phyloP scores from a whole-genome alignment of 73 alveolate species.

The Uronychia binucleata region DNA sequence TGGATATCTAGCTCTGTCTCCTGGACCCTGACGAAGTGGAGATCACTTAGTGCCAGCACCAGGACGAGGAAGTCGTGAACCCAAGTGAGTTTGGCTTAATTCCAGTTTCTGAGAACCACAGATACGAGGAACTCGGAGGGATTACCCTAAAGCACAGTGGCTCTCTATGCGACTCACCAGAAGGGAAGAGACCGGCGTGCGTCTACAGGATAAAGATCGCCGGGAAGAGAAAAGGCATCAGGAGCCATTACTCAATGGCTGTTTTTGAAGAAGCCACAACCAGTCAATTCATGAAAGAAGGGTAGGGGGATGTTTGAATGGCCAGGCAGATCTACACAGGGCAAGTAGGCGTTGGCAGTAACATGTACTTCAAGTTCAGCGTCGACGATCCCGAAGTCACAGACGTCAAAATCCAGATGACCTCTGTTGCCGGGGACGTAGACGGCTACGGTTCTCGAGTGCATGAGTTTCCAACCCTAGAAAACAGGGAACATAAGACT shows the following conservation, averaged over 20 bases:
- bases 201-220: constrained; percentile 25
- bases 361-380: constrained; percentile 18
- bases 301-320: background rate
- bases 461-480: background rate
- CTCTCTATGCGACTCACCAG: background rate
- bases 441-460: constrained; percentile 25
- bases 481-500: background rate
- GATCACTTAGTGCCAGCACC: background rate
- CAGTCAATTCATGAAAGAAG: constrained; percentile 16
- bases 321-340: background rate
- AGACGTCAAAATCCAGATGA: constrained; percentile 10
- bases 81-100: background rate
- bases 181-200: constrained; percentile 17
- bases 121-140: background rate
- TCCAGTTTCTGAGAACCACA: background rate
- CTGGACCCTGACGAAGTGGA: background rate
- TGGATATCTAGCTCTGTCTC: background rate
- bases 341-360: background rate
- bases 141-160: background rate
- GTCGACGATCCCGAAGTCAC: constrained; percentile 4
- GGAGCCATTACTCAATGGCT: constrained; percentile 22
- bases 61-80: background rate
- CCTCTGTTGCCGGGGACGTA: constrained; percentile 43
- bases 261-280: constrained; percentile 2
- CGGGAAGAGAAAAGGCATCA: constrained; percentile 1